phyloP scores from a whole-genome alignment of 805 yeast species.

The Ascoidea tarda region DNA sequence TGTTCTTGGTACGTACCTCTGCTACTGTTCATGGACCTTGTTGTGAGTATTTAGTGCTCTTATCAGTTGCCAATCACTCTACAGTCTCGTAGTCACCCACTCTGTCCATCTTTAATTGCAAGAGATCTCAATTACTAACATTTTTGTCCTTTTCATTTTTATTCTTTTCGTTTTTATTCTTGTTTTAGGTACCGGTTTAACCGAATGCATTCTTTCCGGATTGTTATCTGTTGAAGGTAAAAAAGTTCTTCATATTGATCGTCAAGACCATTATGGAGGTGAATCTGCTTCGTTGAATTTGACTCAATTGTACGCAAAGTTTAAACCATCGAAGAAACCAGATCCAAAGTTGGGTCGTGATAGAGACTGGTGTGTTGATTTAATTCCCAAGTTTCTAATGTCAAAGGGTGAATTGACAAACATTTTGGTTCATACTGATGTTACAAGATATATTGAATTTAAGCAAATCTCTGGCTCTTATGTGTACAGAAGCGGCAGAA shows the following conservation, averaged over 20 bases:
- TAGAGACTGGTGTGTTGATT: conserved; percentile 95
- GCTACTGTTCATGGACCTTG: background rate
- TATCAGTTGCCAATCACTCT: background rate
- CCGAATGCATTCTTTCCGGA: conserved; percentile 93
- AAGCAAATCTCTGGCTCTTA: conserved; percentile 94
- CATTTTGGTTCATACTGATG: conserved; percentile 89
- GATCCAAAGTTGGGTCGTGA: conserved; percentile 70
- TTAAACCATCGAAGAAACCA: conserved; percentile 67
- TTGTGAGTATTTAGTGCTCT: background rate
- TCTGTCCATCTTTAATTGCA: background rate
- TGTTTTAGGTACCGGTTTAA: conserved; percentile 47
- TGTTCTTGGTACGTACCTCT: conserved; percentile 52
- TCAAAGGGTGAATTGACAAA: conserved; percentile 95
- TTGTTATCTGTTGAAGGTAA: conserved; percentile 94
- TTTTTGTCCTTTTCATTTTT: background rate
- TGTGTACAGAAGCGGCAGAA: conserved; percentile 79
- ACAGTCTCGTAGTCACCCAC: background rate
- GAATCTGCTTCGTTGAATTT: conserved; percentile 78
- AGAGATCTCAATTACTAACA: background rate
- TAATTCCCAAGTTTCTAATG: conserved; percentile 95
- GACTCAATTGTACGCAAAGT: conserved; percentile 57
- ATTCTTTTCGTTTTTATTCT: background rate
- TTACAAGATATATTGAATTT: conserved; percentile 89
- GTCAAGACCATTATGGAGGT: conserved; percentile 92
- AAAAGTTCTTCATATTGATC: conserved; percentile 91